Conservation (phyloP, 2,329 filamentous ascomycete species). For the Emydomyces testavorans region DNA sequence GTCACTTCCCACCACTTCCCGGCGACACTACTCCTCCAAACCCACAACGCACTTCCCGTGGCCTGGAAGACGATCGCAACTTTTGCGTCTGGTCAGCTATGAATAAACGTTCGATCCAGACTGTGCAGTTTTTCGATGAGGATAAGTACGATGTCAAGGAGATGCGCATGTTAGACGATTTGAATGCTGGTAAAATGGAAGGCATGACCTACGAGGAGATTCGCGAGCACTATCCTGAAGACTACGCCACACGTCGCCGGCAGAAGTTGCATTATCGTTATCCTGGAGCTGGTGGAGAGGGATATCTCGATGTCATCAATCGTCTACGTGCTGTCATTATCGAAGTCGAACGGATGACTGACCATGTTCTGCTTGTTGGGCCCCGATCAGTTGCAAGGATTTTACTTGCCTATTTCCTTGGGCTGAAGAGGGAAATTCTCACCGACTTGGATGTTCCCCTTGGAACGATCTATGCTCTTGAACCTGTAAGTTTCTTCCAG, state of each 20-base stretch:
- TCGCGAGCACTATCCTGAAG: slow-evolving; percentile 60
- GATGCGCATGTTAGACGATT: slow-evolving; percentile 94
- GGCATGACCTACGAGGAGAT: slow-evolving; percentile 93
- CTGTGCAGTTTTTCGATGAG: slow-evolving; percentile 82
- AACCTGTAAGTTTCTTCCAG: slow-evolving; percentile 47
- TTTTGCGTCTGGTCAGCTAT: slow-evolving; percentile 99
- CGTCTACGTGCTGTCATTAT: slow-evolving; percentile 89
- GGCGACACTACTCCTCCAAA: slow-evolving; percentile 93
- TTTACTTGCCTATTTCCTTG: slow-evolving; percentile 91
- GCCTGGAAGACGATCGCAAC: slow-evolving; percentile 57
- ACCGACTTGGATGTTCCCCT: slow-evolving; percentile 89
- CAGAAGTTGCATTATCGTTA: slow-evolving; percentile 97
- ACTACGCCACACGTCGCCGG: slow-evolving; percentile 64
- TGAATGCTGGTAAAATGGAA: slow-evolving; percentile 86
- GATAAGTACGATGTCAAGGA: slow-evolving; percentile 95
- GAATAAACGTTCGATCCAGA: slow-evolving; percentile 80
- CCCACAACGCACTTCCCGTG: slow-evolving; percentile 52
- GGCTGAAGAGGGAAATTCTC: slow-evolving; percentile 78
- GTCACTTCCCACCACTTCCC: slow-evolving; percentile 76
- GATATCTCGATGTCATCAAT: slow-evolving; percentile 94
- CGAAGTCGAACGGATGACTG: slow-evolving; percentile 92
- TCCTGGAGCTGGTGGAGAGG: slow-evolving; percentile 87
- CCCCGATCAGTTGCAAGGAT: slow-evolving; percentile 89
- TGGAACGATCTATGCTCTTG: slow-evolving; percentile 86
- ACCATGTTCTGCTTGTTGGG: slow-evolving; percentile 83